Evolutionary conservation across 1,139 yeast species (phyloP).

Genomic region (Wickerhamomyces sp.): DNA sequence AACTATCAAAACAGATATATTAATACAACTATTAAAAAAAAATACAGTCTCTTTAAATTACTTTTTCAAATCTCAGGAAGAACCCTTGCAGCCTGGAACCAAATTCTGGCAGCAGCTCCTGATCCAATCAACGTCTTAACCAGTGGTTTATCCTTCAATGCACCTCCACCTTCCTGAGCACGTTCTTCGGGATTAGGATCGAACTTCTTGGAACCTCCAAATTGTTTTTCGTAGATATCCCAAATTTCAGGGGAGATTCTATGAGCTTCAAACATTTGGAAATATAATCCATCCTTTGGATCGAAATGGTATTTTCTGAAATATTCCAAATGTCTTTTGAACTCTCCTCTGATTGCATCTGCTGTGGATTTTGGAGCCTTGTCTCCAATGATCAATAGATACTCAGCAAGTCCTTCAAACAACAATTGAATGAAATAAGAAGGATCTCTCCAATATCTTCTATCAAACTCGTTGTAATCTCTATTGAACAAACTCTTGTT

Average conservation of each 20-base stretch:
- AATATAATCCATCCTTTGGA: constrained; percentile 54
- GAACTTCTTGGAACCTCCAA: constrained; percentile 52
- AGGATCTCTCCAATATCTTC: constrained; percentile 62
- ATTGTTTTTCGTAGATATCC: constrained; percentile 47
- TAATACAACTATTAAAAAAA: no score
- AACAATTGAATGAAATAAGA: constrained; percentile 61
- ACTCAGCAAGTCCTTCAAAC: constrained; percentile 68
- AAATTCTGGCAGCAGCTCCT: no score
- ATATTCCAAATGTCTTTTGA: constrained; percentile 46
- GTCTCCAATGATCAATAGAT: constrained; percentile 46
- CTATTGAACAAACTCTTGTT: constrained; percentile 58
- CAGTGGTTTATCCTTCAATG: constrained; percentile 34
- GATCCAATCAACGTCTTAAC: constrained; percentile 58
- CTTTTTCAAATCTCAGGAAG: no score
- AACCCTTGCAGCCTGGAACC: no score
- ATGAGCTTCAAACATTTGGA: constrained; percentile 59
- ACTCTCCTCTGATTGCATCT: constrained; percentile 35
- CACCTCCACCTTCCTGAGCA: constrained; percentile 34
- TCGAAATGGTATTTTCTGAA: constrained; percentile 56
- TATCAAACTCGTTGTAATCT: constrained; percentile 47
- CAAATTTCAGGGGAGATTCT: constrained; percentile 46
- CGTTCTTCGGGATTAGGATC: constrained; percentile 49
- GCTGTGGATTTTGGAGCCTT: constrained; percentile 32
- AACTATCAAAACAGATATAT: no score
- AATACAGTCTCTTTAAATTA: no score